These are phyloP conservation scores for Penicillium paradoxum DNA, from an alignment of 495 filamentous ascomycete genomes.

Conservation along the genomic window DNA sequence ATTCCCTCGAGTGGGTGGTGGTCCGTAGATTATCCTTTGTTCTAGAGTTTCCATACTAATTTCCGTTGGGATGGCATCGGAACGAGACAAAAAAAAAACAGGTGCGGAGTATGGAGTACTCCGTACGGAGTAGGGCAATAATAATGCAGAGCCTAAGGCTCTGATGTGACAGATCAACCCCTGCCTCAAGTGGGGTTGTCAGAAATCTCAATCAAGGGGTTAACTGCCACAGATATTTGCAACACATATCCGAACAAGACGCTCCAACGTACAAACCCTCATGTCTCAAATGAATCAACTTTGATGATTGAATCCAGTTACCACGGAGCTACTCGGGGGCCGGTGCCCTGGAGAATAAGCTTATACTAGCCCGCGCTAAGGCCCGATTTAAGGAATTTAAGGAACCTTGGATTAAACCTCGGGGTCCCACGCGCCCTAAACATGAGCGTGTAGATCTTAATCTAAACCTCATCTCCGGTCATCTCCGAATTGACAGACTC, in stretches of 20 bases:
- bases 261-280: no score
- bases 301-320: not conserved
- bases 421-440: constrained; percentile 1
- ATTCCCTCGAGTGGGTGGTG: not conserved
- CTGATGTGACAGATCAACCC: not conserved
- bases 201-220: no score
- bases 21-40: constrained; percentile 3
- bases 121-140: not conserved
- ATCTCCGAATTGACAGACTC: constrained; percentile 3
- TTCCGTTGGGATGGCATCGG: constrained; percentile 3
- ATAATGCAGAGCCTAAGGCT: not conserved
- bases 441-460: constrained; percentile 17
- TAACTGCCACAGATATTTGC: no score
- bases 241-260: no score
- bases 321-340: constrained; percentile 2
- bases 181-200: not conserved
- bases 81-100: not conserved
- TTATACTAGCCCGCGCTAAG: not conserved
- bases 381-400: not conserved
- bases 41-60: constrained; percentile 1
- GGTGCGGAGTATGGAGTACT: no score
- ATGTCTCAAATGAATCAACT: no score
- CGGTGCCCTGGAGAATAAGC: not conserved
- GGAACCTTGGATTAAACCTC: not conserved
- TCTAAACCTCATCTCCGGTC: constrained; percentile 9